Evolutionary conservation across 495 filamentous ascomycete species (phyloP).

Genomic region (Tuber brumale): DNA sequence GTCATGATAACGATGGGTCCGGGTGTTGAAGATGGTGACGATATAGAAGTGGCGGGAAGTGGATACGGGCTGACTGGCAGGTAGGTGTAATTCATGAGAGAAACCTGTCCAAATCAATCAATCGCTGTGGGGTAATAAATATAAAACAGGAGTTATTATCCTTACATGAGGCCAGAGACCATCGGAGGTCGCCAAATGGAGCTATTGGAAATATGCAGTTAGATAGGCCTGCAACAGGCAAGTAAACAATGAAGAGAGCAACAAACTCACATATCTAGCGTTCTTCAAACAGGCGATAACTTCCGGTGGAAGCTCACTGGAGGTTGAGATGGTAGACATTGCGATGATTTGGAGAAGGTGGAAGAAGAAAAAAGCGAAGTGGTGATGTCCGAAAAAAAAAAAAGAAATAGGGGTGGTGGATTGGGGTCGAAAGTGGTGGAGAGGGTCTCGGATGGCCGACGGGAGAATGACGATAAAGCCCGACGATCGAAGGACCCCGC

Average conservation of each 20-base stretch:
- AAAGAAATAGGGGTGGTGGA: conserved; percentile 2
- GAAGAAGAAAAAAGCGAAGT: background rate
- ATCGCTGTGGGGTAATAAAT: background rate
- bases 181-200: conserved; percentile 87
- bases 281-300: conserved; percentile 88
- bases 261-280: conserved; percentile 71
- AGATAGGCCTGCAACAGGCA: background rate
- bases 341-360: conserved; percentile 3
- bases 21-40: conserved; percentile 7
- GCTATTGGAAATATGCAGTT: conserved; percentile 48
- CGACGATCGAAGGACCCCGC: conserved; percentile 27
- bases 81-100: conserved; percentile 99
- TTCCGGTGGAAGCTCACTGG: conserved; percentile 65
- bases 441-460: conserved; percentile 7
- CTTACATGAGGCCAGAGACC: conserved; percentile 73
- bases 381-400: background rate
- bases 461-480: conserved; percentile 21
- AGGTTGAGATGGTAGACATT: conserved; percentile 33
- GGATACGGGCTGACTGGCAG: conserved; percentile 75
- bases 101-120: conserved; percentile 56
- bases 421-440: conserved; percentile 4
- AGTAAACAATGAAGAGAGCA: conserved; percentile 6
- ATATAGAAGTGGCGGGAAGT: conserved; percentile 51
- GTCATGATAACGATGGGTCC: conserved; percentile 75
- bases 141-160: background rate